Conservation (phyloP, 73 alveolate genomes). For the Uronychia setigera region DNA sequence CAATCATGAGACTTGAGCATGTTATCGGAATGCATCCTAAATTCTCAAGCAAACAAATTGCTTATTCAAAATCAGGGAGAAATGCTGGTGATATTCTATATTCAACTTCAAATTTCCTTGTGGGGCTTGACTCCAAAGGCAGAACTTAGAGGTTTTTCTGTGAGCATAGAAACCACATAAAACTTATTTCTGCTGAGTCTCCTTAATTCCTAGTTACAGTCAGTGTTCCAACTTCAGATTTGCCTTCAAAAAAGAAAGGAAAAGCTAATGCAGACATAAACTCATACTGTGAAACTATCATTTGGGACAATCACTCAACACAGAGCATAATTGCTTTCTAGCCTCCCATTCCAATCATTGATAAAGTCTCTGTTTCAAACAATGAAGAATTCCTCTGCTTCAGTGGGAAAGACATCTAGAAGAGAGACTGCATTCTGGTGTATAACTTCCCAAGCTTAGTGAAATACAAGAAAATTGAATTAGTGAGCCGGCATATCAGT, state of each 20-base stretch:
- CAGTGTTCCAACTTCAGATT: not conserved
- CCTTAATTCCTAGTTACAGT: not conserved
- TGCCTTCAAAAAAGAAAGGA: conserved; percentile 8
- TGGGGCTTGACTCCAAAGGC: conserved; percentile 41
- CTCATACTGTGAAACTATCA: conserved; percentile 34
- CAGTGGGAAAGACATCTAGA: conserved; percentile 53
- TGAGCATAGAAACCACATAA: conserved; percentile 8
- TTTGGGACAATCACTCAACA: conserved; percentile 54
- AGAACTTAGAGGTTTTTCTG: conserved; percentile 33
- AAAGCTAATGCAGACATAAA: not conserved
- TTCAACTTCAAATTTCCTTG: conserved; percentile 35
- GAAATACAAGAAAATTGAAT: conserved; percentile 43
- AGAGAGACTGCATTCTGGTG: conserved; percentile 52
- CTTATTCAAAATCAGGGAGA: conserved; percentile 33
- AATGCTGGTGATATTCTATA: conserved; percentile 36
- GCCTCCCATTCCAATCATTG: conserved; percentile 44
- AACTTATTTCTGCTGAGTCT: not conserved
- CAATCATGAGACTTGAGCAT: conserved; percentile 59
- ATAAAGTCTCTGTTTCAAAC: conserved; percentile 24
- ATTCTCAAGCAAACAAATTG: conserved; percentile 20
- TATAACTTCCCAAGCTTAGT: conserved; percentile 41
- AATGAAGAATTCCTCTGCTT: conserved; percentile 28
- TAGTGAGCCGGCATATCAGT: conserved; percentile 55
- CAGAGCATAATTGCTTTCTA: conserved; percentile 26
- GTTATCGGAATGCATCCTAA: conserved; percentile 60